Conservation (phyloP, 1,284 basidiomycete genomes). For the Ceratobasidium sp. region DNA sequence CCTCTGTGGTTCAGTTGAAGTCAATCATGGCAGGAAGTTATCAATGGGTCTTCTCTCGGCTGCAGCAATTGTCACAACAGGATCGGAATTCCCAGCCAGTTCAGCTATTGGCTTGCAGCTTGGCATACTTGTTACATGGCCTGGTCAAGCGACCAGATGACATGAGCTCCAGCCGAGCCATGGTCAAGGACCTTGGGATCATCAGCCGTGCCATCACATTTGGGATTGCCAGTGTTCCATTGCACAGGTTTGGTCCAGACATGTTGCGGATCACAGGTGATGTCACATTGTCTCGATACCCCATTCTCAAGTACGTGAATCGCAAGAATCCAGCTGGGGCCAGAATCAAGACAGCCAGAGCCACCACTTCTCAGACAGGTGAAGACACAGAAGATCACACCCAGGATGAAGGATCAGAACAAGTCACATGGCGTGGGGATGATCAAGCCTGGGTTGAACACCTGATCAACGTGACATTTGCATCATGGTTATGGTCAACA, state of each 20-base stretch:
- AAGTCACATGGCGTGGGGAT: not conserved
- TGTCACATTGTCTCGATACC: not conserved
- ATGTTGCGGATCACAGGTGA: not conserved
- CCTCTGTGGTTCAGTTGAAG: too few species aligned
- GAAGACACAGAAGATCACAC: not conserved
- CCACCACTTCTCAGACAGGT: not conserved
- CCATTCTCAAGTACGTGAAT: slow-evolving; percentile 8
- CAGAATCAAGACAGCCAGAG: not conserved
- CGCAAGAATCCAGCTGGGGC: slow-evolving; percentile 18
- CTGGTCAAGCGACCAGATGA: not conserved
- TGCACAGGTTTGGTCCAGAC: not conserved
- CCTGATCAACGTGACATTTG: not conserved
- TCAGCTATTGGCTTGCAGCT: not conserved
- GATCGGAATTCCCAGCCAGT: not conserved
- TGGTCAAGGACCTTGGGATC: slow-evolving; percentile 1
- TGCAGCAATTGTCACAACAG: not conserved
- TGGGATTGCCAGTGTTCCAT: not conserved
- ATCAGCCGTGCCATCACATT: not conserved
- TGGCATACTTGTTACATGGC: not conserved
- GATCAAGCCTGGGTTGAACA: slow-evolving; percentile 7
- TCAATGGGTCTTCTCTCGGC: not conserved
- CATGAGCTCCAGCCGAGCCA: not conserved
- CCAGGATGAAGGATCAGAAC: not conserved
- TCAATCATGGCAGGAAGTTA: not conserved
- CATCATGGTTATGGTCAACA: not conserved